phyloP scores from a whole-genome alignment of 2,329 filamentous ascomycete species.

The Trichoderma atroviride region DNA sequence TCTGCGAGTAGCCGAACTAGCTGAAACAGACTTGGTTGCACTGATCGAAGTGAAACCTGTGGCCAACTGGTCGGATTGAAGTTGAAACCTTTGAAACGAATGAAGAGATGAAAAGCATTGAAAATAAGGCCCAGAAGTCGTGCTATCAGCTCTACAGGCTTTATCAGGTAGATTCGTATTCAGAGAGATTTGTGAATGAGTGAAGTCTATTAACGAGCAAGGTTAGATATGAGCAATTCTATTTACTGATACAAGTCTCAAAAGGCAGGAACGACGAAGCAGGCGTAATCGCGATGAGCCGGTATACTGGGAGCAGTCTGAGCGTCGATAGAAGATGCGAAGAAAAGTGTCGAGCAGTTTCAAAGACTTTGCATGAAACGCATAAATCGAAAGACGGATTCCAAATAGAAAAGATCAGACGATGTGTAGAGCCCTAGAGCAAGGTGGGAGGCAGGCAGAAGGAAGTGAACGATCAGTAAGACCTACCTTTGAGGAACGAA shows the following conservation, averaged over 20 bases:
- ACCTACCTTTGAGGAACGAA: constrained; percentile 12
- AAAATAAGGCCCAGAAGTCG: not conserved
- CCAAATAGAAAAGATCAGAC: not conserved
- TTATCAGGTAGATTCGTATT: not conserved
- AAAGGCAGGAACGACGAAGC: not conserved
- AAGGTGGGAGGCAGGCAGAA: not conserved
- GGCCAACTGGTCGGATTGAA: not conserved
- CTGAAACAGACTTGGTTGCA: constrained; percentile 23
- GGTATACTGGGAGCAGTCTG: not conserved
- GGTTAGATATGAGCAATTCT: not conserved
- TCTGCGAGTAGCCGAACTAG: constrained; percentile 3
- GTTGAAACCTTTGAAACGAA: constrained; percentile 11
- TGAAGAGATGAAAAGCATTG: constrained; percentile 6
- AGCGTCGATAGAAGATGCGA: not conserved
- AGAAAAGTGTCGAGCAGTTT: not conserved
- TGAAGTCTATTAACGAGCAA: not conserved
- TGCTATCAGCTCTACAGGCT: not conserved
- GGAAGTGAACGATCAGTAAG: not conserved
- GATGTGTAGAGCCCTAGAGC: not conserved
- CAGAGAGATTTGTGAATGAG: not conserved
- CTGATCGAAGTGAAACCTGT: constrained; percentile 9
- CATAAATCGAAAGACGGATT: not conserved
- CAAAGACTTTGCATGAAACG: not conserved
- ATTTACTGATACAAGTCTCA: not conserved
- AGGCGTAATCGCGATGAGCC: not conserved